Conservation (phyloP, 2,329 filamentous ascomycete species). For the Hymenoscyphus linearis region DNA sequence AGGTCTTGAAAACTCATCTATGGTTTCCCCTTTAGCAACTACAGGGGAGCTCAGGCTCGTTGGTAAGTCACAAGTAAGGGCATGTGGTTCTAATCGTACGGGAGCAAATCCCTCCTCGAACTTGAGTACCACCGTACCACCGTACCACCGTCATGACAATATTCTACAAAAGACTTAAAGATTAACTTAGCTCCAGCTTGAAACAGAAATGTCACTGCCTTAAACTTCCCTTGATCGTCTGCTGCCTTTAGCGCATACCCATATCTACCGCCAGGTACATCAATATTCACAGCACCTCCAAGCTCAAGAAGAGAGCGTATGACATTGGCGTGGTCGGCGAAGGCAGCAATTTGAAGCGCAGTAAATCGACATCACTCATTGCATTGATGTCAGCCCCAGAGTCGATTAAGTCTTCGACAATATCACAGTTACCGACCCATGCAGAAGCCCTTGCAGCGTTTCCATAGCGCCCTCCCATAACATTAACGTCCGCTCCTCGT, state of each 20-base stretch:
- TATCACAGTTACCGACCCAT: conserved; percentile 2
- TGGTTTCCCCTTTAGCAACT: too few species aligned
- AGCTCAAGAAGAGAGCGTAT: conserved; percentile 5
- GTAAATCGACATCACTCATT: conserved; percentile 1
- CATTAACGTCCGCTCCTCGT: conserved; percentile 6
- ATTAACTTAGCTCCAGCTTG: conserved; percentile 4
- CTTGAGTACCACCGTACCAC: too few species aligned
- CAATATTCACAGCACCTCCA: conserved; percentile 6
- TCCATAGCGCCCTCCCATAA: conserved; percentile 6
- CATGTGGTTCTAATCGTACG: not conserved
- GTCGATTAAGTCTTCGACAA: conserved; percentile 1
- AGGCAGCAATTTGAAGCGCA: conserved; percentile 9
- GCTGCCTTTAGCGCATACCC: conserved; percentile 7
- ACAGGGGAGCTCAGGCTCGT: too few species aligned
- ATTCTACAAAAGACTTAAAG: not conserved
- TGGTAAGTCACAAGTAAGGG: not conserved
- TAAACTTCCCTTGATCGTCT: conserved; percentile 9
- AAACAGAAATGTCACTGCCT: conserved; percentile 7
- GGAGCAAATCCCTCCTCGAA: not conserved
- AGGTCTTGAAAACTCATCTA: too few species aligned
- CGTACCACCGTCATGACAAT: not conserved
- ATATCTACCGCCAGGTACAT: conserved; percentile 6
- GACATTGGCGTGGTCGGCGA: conserved; percentile 5
- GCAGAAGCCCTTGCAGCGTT: conserved; percentile 9
- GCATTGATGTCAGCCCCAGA: conserved; percentile 3